Conservation (phyloP, 2,329 filamentous ascomycete species). For the Epichloe uncinata region DNA sequence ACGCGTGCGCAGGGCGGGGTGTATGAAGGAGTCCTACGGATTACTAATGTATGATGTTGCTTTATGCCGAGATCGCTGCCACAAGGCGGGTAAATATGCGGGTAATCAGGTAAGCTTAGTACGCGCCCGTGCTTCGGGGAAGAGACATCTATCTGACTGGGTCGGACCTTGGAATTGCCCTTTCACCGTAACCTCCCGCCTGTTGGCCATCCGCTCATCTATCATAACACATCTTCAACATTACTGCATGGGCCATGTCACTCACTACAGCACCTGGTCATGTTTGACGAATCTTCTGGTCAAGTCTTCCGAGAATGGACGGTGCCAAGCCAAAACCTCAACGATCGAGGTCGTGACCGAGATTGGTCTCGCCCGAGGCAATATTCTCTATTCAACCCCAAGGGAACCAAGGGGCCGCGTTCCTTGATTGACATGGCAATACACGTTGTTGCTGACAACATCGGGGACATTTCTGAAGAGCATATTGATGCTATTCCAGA, state of each 20-base stretch:
- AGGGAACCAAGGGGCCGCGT: constrained; percentile 20
- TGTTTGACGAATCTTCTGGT: constrained; percentile 22
- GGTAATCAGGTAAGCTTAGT: no score
- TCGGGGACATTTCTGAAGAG: constrained; percentile 20
- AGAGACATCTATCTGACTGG: no score
- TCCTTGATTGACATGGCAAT: constrained; percentile 27
- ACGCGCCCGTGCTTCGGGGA: no score
- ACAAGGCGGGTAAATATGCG: no score
- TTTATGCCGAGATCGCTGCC: no score
- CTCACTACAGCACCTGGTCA: constrained; percentile 6
- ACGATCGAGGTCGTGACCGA: constrained; percentile 11
- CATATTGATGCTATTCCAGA: constrained; percentile 22
- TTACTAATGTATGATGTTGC: no score
- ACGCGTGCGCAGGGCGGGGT: neutral
- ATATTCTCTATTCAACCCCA: constrained; percentile 14
- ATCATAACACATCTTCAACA: no score
- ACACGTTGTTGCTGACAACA: constrained; percentile 23
- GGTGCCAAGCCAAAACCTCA: constrained; percentile 15
- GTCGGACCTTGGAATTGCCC: no score
- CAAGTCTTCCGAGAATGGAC: constrained; percentile 26
- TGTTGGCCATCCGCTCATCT: no score
- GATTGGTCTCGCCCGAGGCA: constrained; percentile 24
- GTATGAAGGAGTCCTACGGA: no score
- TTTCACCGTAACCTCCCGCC: no score
- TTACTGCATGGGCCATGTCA: no score